Evolutionary conservation across 805 yeast species (phyloP).

Genomic region (Pichia cephalocereana): DNA sequence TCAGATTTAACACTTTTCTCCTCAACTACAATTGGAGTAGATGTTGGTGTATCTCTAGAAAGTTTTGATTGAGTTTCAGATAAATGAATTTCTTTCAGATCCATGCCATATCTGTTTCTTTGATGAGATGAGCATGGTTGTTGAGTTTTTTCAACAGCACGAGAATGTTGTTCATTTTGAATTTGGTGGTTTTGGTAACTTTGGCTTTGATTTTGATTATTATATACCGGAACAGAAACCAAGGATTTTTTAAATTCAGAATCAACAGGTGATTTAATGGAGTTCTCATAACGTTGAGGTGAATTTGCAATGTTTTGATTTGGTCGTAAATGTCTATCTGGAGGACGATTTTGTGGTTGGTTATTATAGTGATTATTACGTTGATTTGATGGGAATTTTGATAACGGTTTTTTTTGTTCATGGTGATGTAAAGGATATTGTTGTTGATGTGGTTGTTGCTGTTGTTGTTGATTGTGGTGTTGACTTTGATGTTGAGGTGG

Average conservation of each 20-base stretch:
- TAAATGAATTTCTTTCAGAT: not conserved
- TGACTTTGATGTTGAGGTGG: not conserved
- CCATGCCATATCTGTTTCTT: conserved; percentile 1
- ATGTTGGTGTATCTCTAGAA: too few relatives aligned
- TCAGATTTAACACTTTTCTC: too few relatives aligned
- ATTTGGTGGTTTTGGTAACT: not conserved
- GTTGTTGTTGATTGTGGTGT: conserved; percentile 1
- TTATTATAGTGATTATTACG: not conserved
- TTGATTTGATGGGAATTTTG: not conserved
- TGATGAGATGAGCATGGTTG: not conserved
- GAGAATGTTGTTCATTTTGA: not conserved
- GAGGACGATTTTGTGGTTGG: conserved; percentile 1
- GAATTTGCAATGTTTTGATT: not conserved
- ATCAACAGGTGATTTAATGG: not conserved
- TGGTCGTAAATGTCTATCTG: not conserved
- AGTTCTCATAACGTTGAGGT: not conserved
- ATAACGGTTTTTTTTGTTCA: conserved; percentile 3
- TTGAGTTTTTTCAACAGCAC: not conserved
- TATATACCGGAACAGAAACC: not conserved
- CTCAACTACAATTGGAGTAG: too few relatives aligned
- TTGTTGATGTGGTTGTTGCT: conserved; percentile 3
- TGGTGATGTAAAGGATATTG: not conserved
- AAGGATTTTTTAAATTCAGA: not conserved
- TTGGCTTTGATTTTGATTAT: too few relatives aligned
- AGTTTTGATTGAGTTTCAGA: not conserved